Evolutionary conservation across 2,329 filamentous ascomycete species (phyloP).

Genomic region (Chlorencoelia australis): DNA sequence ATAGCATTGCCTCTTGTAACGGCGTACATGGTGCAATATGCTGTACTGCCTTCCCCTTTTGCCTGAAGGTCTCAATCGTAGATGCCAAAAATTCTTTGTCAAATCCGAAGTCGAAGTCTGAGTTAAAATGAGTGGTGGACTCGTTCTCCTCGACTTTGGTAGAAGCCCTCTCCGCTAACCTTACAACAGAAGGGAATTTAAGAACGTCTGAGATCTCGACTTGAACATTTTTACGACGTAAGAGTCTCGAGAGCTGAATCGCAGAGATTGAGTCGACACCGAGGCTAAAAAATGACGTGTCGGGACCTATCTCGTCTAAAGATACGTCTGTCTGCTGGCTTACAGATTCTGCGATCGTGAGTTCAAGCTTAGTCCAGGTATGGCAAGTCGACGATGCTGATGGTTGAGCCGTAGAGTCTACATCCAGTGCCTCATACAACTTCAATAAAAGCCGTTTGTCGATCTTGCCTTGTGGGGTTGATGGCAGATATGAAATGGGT

Average conservation of each 20-base stretch:
- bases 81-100: conserved; percentile 13
- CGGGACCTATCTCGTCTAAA: conserved; percentile 40
- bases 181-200: conserved; percentile 54
- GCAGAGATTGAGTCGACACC: conserved; percentile 79
- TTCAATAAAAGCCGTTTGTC: conserved; percentile 46
- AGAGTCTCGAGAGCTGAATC: conserved; percentile 53
- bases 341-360: conserved; percentile 38
- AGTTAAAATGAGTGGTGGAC: not conserved
- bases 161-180: conserved; percentile 37
- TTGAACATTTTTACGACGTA: conserved; percentile 39
- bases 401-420: conserved; percentile 30
- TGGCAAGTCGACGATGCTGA: conserved; percentile 13
- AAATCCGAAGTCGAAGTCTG: conserved; percentile 18
- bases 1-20: conserved; percentile 80
- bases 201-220: conserved; percentile 61
- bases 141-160: not conserved
- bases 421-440: conserved; percentile 37
- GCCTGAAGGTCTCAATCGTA: conserved; percentile 13
- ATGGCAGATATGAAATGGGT: conserved; percentile 57
- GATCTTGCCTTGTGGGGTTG: conserved; percentile 66
- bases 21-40: conserved; percentile 72
- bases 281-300: conserved; percentile 65
- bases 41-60: conserved; percentile 30
- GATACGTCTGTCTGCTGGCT: conserved; percentile 25
- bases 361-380: conserved; percentile 46